Evolutionary conservation across 345 rosid species (phyloP).

Genomic region (Noccaea bulbosa): DNA sequence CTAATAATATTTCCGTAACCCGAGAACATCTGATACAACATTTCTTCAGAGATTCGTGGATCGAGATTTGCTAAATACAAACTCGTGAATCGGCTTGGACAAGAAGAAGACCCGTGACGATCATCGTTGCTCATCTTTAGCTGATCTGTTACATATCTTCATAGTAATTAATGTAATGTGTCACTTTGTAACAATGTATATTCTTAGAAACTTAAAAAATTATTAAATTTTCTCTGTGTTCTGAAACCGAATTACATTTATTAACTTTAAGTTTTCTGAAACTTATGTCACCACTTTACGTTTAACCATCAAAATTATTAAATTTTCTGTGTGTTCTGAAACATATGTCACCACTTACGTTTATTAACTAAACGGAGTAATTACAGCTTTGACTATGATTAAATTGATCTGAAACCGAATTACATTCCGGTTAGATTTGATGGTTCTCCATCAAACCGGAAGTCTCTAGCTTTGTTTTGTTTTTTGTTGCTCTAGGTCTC

Average conservation of each 20-base stretch:
- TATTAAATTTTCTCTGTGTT: too few relatives aligned
- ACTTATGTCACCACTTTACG: too few relatives aligned
- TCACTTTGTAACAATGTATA: constrained; percentile 15
- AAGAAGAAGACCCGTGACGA: constrained; percentile 11
- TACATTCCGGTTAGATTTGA: too few relatives aligned
- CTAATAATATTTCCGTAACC: constrained; percentile 20
- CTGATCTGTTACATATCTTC: constrained; percentile 27
- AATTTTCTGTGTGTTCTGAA: too few relatives aligned
- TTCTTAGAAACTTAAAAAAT: background rate
- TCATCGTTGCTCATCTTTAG: constrained; percentile 15
- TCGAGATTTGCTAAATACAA: constrained; percentile 36
- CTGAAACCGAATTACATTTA: too few relatives aligned
- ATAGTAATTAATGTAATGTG: constrained; percentile 15
- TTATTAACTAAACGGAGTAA: constrained; percentile 14
- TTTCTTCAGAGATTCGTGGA: constrained; percentile 24
- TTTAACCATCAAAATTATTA: too few relatives aligned
- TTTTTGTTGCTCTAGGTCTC: too few relatives aligned
- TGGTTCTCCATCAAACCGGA: too few relatives aligned
- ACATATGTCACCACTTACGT: background rate
- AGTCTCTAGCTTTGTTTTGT: too few relatives aligned
- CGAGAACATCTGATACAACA: constrained; percentile 27
- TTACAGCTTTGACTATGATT: constrained; percentile 3
- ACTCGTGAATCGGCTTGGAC: constrained; percentile 16
- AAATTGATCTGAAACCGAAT: too few relatives aligned
- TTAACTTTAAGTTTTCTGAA: too few relatives aligned